phyloP scores from a whole-genome alignment of 140 eudicot species.

The Anethum foeniculum region DNA sequence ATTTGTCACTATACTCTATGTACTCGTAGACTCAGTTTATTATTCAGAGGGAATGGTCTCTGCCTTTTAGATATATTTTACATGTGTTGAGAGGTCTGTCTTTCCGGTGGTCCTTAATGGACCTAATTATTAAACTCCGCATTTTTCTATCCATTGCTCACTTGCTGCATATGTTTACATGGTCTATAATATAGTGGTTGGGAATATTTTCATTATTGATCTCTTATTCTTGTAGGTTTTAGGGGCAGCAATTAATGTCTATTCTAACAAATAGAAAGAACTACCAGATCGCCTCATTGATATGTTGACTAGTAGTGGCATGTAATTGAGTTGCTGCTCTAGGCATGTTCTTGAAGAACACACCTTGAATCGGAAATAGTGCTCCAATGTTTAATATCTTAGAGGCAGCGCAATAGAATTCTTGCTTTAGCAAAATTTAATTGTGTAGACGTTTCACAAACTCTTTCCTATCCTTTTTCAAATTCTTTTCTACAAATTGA shows the following conservation, averaged over 20 bases:
- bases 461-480: not conserved
- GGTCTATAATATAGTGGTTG: not conserved
- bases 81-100: not conserved
- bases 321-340: slow-evolving; percentile 33
- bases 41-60: not conserved
- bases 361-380: not conserved
- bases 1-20: not conserved
- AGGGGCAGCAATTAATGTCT: slow-evolving; percentile 98
- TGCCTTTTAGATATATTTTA: not conserved
- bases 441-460: not conserved
- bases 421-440: not conserved
- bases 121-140: not conserved
- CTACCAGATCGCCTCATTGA: slow-evolving; percentile 99
- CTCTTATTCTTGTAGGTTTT: slow-evolving; percentile 50
- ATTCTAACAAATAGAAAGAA: slow-evolving; percentile 94
- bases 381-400: not conserved
- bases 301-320: slow-evolving; percentile 96
- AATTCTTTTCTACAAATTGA: no score
- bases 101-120: not conserved
- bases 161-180: not conserved
- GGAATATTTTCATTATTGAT: not conserved
- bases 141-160: not conserved
- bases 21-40: not conserved
- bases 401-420: not conserved
- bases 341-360: not conserved